Base-by-base conservation (phyloP, 1,284 basidiomycete genomes). In the Puccinia triticina region DNA sequence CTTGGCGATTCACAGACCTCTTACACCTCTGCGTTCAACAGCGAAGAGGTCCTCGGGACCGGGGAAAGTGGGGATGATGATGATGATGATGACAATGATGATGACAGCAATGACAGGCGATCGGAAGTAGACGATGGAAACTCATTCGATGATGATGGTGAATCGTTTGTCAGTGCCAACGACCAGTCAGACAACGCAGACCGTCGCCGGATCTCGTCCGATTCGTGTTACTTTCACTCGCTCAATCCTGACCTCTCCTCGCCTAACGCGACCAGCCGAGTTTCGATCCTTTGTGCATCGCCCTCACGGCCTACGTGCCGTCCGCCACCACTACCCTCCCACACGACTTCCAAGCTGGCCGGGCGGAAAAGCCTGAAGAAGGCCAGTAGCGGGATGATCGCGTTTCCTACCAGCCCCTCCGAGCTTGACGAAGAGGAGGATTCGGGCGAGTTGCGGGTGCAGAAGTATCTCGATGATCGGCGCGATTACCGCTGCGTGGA, bases 21-120 rank as follows among this genome's bases (percentile, higher is more conserved):
- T 73, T 67, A 34, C 1, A n/a, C 53, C 23, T 29, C 21, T 71
- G 26, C 43, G 37, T 48, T n/a, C 23, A 46, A 21, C 43, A 81
- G 40, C 37, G 23, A 61, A 18, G 69, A 74, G 23, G 59, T 37
- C 18, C 55, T 73, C 11, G 2, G 59, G 11, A 55, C 73, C 40
- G 26, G 83, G 75, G 14, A 84, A 23, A 73, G 71, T 84, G 16
- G 84, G 84, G 73, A 83, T 21, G 53, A 77, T 84, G 1, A 77
- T 85, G 32, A 84, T 84, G 32, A 86, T 85, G 83, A 85, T 21
- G 53, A 77, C 84, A 1, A 77, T 85, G 32, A 84, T 84, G 32
- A 86, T 85, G 83, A 85, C 86, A 83, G 86, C 86, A 85, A 83
- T 84, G 21, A 83, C 86, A 48, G 86, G 86, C 86, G 84, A 86